Conservation (phyloP, 2,329 filamentous ascomycete genomes). For the Cercospora sesami region DNA sequence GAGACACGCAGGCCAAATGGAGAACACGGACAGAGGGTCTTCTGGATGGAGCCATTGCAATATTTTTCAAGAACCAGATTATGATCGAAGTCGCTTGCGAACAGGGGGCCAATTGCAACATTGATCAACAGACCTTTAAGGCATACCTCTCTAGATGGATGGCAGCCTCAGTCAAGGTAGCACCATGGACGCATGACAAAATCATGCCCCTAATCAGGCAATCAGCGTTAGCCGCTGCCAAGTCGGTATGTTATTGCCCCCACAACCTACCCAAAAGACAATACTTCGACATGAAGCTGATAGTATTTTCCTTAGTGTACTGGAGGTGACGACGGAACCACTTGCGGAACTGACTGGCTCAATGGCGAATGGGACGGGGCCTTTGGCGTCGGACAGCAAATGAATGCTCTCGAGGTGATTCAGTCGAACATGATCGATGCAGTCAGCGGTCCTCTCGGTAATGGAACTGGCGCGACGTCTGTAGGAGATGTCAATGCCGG, state of each 20-base stretch:
- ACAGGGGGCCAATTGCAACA: slow-evolving; percentile 44
- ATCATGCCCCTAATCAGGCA: slow-evolving; percentile 55
- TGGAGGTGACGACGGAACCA: slow-evolving; percentile 49
- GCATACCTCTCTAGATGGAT: slow-evolving; percentile 54
- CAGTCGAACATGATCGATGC: slow-evolving; percentile 44
- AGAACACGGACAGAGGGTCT: slow-evolving; percentile 29
- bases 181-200: slow-evolving; percentile 54
- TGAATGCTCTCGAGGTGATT: slow-evolving; percentile 58
- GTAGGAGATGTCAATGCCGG: slow-evolving; percentile 24
- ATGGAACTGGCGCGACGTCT: slow-evolving; percentile 50
- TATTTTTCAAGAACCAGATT: slow-evolving; percentile 44
- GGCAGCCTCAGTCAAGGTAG: slow-evolving; percentile 58
- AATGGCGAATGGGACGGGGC: slow-evolving; percentile 47
- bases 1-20: slow-evolving; percentile 27
- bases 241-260: slow-evolving; percentile 34
- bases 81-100: slow-evolving; percentile 53
- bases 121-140: slow-evolving; percentile 48
- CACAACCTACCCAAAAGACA: background rate
- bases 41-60: slow-evolving; percentile 32
- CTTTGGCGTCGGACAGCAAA: slow-evolving; percentile 57
- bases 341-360: slow-evolving; percentile 49
- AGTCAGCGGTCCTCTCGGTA: slow-evolving; percentile 47
- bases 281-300: background rate
- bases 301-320: slow-evolving; percentile 43
- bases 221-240: slow-evolving; percentile 57